Evolutionary conservation across 257 asterid genomes (phyloP).

Genomic region (Anisodus acutangulus): DNA sequence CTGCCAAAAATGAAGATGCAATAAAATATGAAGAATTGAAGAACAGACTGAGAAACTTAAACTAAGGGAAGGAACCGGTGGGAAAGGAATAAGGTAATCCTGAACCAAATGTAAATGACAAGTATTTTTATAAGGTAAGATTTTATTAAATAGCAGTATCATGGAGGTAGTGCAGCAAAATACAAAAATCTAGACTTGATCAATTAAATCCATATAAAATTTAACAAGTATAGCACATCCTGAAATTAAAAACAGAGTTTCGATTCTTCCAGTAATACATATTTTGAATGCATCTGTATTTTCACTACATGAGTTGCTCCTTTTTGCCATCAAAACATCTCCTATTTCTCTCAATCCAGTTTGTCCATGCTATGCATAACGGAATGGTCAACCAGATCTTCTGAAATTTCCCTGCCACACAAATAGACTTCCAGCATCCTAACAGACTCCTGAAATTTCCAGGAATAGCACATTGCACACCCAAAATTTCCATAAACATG

Average conservation of each 20-base stretch:
- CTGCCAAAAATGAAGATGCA: slow-evolving; percentile 46
- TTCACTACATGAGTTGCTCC: slow-evolving; percentile 7
- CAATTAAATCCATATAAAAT: background rate
- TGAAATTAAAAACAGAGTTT: background rate
- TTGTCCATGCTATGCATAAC: background rate
- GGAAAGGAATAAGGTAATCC: background rate
- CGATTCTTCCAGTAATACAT: background rate
- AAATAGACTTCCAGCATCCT: background rate
- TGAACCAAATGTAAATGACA: background rate
- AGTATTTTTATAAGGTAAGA: background rate
- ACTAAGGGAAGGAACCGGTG: background rate
- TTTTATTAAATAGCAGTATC: background rate
- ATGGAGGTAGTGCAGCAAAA: background rate
- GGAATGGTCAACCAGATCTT: background rate
- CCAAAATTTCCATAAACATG: background rate
- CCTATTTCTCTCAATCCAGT: slow-evolving; percentile 1
- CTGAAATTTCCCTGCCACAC: slow-evolving; percentile 5
- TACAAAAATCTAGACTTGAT: background rate
- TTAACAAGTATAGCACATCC: background rate
- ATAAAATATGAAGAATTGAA: background rate
- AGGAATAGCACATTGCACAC: background rate
- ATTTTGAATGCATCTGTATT: background rate
- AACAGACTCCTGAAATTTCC: background rate
- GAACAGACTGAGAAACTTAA: background rate
- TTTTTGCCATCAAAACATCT: background rate